phyloP scores from a whole-genome alignment of 2,329 filamentous ascomycete species.

The Botryotinia narcissicola region DNA sequence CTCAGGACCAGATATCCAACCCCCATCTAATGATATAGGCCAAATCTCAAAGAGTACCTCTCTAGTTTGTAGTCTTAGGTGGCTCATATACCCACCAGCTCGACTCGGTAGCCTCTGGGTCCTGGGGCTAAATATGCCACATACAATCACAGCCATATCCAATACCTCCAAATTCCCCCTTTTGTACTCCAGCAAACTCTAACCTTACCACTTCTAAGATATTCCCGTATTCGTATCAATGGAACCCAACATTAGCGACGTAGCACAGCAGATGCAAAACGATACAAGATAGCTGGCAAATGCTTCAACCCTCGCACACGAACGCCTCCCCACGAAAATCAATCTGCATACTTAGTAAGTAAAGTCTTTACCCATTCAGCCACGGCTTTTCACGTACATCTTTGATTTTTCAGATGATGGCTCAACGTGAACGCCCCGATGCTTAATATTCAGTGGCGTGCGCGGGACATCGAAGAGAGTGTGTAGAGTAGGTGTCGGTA shows the following conservation, averaged over 20 bases:
- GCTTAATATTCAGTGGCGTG: background rate
- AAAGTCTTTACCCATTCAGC: background rate
- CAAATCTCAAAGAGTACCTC: background rate
- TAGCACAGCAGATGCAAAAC: background rate
- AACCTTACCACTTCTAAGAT: background rate
- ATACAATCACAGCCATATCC: background rate
- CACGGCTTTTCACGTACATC: background rate
- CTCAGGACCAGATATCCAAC: background rate
- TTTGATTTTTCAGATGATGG: background rate
- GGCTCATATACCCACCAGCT: background rate
- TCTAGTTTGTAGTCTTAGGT: background rate
- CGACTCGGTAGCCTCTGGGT: background rate
- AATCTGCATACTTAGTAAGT: too few species aligned
- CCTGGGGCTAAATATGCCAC: background rate
- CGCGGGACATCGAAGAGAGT: background rate
- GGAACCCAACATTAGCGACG: background rate
- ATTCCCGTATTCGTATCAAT: background rate
- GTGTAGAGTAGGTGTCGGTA: background rate
- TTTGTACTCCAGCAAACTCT: background rate
- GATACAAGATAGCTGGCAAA: background rate
- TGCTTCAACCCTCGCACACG: background rate
- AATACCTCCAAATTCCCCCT: background rate
- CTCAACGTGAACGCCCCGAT: background rate
- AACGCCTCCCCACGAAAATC: slow-evolving; percentile 6
- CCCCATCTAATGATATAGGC: background rate